Percentiles rank a stretch among this genome's conserved stretches.
These are phyloP conservation scores for Tulasnella sp. DNA, from an alignment of 768 basidiomycete species.

Conservation along the genomic window DNA sequence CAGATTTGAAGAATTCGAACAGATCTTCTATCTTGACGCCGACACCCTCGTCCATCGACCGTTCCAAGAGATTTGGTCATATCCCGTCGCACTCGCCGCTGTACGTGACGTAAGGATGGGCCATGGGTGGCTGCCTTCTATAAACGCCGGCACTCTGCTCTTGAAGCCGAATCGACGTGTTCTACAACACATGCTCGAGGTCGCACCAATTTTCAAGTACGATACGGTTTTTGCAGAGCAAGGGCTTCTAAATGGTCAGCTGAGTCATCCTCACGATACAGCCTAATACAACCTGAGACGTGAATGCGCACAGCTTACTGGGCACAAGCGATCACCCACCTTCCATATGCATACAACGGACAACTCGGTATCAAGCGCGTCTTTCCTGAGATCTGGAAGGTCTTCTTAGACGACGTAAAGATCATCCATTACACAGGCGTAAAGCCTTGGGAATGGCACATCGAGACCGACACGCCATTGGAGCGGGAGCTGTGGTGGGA, in stretches of 20 bases:
- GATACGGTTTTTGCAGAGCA: slow-evolving; percentile 13
- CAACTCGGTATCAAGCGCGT: slow-evolving; percentile 17
- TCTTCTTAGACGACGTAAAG: slow-evolving; percentile 7
- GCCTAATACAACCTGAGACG: not conserved
- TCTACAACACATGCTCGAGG: slow-evolving; percentile 11
- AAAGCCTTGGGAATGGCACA: slow-evolving; percentile 15
- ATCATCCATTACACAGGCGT: slow-evolving; percentile 14
- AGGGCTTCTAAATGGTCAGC: slow-evolving; percentile 11
- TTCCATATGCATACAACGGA: slow-evolving; percentile 10
- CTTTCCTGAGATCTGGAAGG: slow-evolving; percentile 11
- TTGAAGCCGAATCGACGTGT: not conserved
- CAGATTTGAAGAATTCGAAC: slow-evolving; percentile 5
- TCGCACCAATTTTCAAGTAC: slow-evolving; percentile 12
- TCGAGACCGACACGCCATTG: slow-evolving; percentile 6
- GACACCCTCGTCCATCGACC: slow-evolving; percentile 13
- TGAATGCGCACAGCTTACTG: slow-evolving; percentile 10
- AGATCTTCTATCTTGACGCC: slow-evolving; percentile 13
- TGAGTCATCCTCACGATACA: too few relatives aligned
- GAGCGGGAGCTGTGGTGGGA: slow-evolving; percentile 13
- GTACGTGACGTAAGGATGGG: slow-evolving; percentile 15
- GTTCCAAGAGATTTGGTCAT: slow-evolving; percentile 14
- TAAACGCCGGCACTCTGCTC: slow-evolving; percentile 9
- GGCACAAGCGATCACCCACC: slow-evolving; percentile 4
- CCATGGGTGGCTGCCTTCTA: slow-evolving; percentile 11
- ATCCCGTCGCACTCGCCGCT: slow-evolving; percentile 12